A percentile compares a stretch with the other conserved stretches of the same genome.
Conservation (phyloP, 306 rosid species). For the Cucurbita maxima region DNA sequence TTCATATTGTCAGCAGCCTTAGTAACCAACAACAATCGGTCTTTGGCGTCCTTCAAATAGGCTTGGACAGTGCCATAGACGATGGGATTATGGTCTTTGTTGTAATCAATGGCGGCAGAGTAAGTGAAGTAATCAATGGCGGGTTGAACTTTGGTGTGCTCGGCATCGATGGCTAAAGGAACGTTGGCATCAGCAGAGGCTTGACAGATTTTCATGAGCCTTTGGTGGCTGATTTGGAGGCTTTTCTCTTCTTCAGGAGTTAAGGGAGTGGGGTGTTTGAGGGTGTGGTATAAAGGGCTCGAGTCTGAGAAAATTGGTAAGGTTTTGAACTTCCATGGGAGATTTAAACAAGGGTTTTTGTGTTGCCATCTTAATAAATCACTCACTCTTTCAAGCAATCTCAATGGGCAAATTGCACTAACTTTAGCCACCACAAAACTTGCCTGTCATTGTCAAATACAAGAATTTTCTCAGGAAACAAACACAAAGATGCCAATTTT, state of each 20-base stretch:
- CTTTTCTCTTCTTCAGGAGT: slow-evolving; percentile 51
- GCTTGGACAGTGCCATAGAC: slow-evolving; percentile 68
- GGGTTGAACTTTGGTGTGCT: slow-evolving; percentile 67
- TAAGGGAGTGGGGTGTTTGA: slow-evolving; percentile 33
- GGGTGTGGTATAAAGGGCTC: slow-evolving; percentile 66
- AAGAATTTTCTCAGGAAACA: background rate
- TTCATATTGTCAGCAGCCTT: slow-evolving; percentile 50
- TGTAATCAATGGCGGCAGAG: slow-evolving; percentile 42
- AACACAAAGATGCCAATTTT: too few species aligned
- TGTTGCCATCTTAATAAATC: slow-evolving; percentile 85
- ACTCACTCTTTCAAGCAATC: slow-evolving; percentile 39
- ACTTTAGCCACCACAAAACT: slow-evolving; percentile 39
- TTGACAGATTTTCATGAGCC: slow-evolving; percentile 40
- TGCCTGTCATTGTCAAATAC: background rate
- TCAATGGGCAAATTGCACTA: slow-evolving; percentile 79
- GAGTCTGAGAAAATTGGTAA: slow-evolving; percentile 49
- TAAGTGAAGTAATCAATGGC: slow-evolving; percentile 84
- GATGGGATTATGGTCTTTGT: slow-evolving; percentile 30
- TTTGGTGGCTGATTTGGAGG: slow-evolving; percentile 36
- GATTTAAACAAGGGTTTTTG: slow-evolving; percentile 37
- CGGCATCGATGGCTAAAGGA: slow-evolving; percentile 66
- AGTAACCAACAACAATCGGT: slow-evolving; percentile 28
- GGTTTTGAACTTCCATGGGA: slow-evolving; percentile 73
- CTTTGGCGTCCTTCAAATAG: slow-evolving; percentile 72
- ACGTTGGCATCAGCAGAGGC: slow-evolving; percentile 38